Evolutionary conservation across 1,139 yeast species (phyloP).

Genomic region (Trichomonascaceae sp.): DNA sequence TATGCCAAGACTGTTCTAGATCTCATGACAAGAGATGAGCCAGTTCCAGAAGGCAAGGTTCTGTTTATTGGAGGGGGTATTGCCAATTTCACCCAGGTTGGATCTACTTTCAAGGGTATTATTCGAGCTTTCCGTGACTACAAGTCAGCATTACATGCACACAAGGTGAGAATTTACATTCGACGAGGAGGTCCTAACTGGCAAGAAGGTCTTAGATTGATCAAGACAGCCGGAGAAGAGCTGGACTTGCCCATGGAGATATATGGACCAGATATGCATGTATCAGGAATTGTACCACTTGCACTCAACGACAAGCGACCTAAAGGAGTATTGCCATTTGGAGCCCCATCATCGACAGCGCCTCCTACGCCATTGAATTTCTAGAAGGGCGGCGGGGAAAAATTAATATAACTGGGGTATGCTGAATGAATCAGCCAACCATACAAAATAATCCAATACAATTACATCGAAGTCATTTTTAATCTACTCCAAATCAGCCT

Average conservation of each 20-base stretch:
- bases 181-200: slow-evolving; percentile 46
- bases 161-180: slow-evolving; percentile 39
- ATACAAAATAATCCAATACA: too few species aligned
- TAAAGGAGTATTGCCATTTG: slow-evolving; percentile 35
- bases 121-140: slow-evolving; percentile 43
- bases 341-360: slow-evolving; percentile 28
- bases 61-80: slow-evolving; percentile 45
- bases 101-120: slow-evolving; percentile 44
- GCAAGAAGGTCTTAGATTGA: slow-evolving; percentile 43
- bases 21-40: slow-evolving; percentile 40
- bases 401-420: too few species aligned
- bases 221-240: slow-evolving; percentile 42
- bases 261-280: slow-evolving; percentile 47
- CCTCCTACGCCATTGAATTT: slow-evolving; percentile 31
- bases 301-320: slow-evolving; percentile 38
- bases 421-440: too few species aligned
- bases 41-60: slow-evolving; percentile 38
- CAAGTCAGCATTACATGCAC: slow-evolving; percentile 34
- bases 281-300: slow-evolving; percentile 41
- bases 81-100: slow-evolving; percentile 45
- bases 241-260: slow-evolving; percentile 43
- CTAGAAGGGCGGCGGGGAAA: slow-evolving; percentile 11
- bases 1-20: slow-evolving; percentile 44
- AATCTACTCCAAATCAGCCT: too few species aligned
- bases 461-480: too few species aligned